Evolutionary conservation across 495 filamentous ascomycete genomes (phyloP), one percentile per base, ranked within the genome.

Genomic region (Trichocladium uniseriatum): DNA sequence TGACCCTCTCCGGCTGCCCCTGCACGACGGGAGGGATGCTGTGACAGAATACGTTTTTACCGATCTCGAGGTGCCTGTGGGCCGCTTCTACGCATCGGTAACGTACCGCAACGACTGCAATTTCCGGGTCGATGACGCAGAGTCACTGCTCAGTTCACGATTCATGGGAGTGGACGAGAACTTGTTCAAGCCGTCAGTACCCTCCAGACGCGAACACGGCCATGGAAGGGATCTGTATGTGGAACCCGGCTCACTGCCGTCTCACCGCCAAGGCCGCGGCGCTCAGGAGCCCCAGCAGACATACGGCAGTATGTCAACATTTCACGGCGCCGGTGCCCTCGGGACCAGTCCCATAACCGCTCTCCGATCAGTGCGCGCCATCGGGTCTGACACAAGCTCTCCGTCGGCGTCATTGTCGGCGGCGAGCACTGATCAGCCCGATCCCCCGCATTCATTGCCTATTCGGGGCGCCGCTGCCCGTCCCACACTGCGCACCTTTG

Each of bases 231-330:
- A 74, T 6, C 60, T 68, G 31, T 66, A 63, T 29, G 63, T 65
- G 4, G 85, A 89, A 46, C 71, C 83, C 38, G 89, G 87, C 48
- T 94, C 88, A n/a, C 67, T 89, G 43, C 89, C 86, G 10, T 67
- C 72, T 27, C 68, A 72, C 16, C 67, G 70, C 15, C 66, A 74
- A 13, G 56, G 43, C 9, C 65, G 70, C 13, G 70, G 78, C 16
- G 58, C 70, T 49, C 78, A 77, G 2, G 86, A 87, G 61, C 77
- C 75, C 32, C 81, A 82, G 52, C 86, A 86, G 54, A 86, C 90
- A 21, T 96, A 95, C 58, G 92, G 92, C 32, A 95, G 89, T 57
- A 59, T 96, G 48, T 94, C 89, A 3, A 95, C 91, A 5, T 96
- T 91, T 57, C 92, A 95, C 64, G 85, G 89, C 44, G 78, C 82